Evolutionary conservation across 2,329 filamentous ascomycete species (phyloP).

Genomic region (Paecilomyces niveus): DNA sequence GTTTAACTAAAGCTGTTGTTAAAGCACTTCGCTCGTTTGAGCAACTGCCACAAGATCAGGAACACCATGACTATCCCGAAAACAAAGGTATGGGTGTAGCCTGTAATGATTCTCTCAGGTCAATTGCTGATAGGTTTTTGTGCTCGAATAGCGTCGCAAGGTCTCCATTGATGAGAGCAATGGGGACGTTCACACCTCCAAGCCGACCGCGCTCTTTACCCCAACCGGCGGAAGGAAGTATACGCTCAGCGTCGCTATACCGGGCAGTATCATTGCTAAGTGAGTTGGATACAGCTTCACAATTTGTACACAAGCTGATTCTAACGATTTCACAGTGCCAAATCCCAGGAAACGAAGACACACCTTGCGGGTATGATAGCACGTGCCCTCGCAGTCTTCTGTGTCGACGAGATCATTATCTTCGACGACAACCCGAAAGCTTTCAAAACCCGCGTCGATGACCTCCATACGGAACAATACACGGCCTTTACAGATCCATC

Average conservation of each 20-base stretch:
- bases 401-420: constrained; percentile 74
- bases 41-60: neutral
- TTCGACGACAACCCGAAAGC: constrained; percentile 58
- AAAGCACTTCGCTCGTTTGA: neutral
- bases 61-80: neutral
- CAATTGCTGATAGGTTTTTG: neutral
- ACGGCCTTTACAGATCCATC: constrained; percentile 69
- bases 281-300: constrained; percentile 29
- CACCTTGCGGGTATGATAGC: constrained; percentile 67
- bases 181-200: constrained; percentile 43
- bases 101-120: neutral
- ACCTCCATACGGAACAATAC: constrained; percentile 32
- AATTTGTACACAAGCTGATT: neutral
- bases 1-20: neutral
- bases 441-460: constrained; percentile 42
- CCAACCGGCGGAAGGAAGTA: constrained; percentile 59
- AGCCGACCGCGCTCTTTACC: constrained; percentile 62
- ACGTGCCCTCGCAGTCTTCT: constrained; percentile 74
- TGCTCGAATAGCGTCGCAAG: neutral
- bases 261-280: constrained; percentile 71
- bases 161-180: neutral
- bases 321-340: constrained; percentile 44
- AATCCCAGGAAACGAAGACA: constrained; percentile 69
- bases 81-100: neutral
- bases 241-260: constrained; percentile 71